Conservation (phyloP, 805 yeast species). For the Maudiozyma serrabonitensis region DNA sequence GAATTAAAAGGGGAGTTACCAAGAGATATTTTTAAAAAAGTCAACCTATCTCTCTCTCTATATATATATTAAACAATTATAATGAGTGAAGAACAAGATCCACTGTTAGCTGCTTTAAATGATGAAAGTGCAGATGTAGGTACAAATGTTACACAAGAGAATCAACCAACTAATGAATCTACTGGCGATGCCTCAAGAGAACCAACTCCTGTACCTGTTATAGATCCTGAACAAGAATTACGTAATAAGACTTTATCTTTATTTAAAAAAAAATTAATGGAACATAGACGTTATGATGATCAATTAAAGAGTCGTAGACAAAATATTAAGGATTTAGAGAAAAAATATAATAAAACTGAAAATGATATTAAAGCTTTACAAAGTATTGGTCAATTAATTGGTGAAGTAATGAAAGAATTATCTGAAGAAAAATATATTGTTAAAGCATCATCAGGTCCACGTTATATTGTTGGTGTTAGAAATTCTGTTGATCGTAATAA, state of each 20-base stretch:
- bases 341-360: slow-evolving; percentile 84
- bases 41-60: too few species aligned
- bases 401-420: slow-evolving; percentile 90
- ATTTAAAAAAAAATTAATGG: slow-evolving; percentile 77
- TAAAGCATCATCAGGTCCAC: slow-evolving; percentile 93
- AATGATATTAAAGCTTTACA: slow-evolving; percentile 95
- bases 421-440: slow-evolving; percentile 93
- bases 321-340: slow-evolving; percentile 74
- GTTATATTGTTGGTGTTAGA: slow-evolving; percentile 96
- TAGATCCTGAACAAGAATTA: slow-evolving; percentile 45
- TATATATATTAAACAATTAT: neutral
- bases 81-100: slow-evolving; percentile 62
- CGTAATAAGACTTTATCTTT: slow-evolving; percentile 68
- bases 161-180: neutral
- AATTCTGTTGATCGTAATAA: slow-evolving; percentile 78
- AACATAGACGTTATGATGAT: slow-evolving; percentile 92
- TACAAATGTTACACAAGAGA: neutral
- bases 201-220: slow-evolving; percentile 31
- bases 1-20: too few species aligned
- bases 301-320: slow-evolving; percentile 75
- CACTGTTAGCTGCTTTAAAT: slow-evolving; percentile 58
- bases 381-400: slow-evolving; percentile 93
- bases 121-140: neutral
- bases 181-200: slow-evolving; percentile 4
- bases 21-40: too few species aligned